phyloP scores from a whole-genome alignment of 2,329 filamentous ascomycete species.

The Pyrenophora seminiperda region DNA sequence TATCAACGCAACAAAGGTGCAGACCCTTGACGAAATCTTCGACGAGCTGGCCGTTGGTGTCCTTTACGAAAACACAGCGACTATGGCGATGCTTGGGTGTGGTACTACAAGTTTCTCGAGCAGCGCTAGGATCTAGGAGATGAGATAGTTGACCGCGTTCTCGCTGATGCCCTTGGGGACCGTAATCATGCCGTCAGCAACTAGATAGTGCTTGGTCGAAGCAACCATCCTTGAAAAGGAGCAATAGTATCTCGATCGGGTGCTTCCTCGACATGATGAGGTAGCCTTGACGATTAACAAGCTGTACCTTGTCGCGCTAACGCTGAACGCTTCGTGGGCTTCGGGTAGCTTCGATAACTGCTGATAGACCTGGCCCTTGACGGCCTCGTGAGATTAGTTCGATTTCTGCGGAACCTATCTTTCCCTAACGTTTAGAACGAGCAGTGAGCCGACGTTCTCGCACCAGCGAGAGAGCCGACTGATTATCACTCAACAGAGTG shows the following conservation, averaged over 20 bases:
- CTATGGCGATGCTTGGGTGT: neutral
- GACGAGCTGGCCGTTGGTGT: neutral
- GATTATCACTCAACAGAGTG: too few species aligned
- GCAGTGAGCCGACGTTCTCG: too few species aligned
- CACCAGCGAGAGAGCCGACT: too few species aligned
- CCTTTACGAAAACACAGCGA: neutral
- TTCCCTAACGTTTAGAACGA: too few species aligned
- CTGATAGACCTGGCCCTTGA: too few species aligned
- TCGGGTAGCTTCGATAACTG: too few species aligned
- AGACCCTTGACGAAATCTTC: neutral
- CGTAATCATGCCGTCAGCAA: neutral
- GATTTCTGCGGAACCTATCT: neutral
- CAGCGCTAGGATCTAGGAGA: neutral
- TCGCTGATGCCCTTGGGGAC: neutral
- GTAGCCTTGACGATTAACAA: neutral
- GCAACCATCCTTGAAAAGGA: neutral
- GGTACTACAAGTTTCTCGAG: too few species aligned
- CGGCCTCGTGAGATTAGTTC: neutral
- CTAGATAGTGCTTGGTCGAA: neutral
- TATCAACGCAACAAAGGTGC: constrained; percentile 5
- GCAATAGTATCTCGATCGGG: neutral
- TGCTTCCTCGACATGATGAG: neutral
- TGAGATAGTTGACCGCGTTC: neutral
- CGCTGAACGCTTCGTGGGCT: too few species aligned
- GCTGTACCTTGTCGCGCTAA: neutral